Evolutionary conservation across 257 asterid species (phyloP), one percentile per base, ranked within the genome.

Genomic region (Capsicum baccatum): DNA sequence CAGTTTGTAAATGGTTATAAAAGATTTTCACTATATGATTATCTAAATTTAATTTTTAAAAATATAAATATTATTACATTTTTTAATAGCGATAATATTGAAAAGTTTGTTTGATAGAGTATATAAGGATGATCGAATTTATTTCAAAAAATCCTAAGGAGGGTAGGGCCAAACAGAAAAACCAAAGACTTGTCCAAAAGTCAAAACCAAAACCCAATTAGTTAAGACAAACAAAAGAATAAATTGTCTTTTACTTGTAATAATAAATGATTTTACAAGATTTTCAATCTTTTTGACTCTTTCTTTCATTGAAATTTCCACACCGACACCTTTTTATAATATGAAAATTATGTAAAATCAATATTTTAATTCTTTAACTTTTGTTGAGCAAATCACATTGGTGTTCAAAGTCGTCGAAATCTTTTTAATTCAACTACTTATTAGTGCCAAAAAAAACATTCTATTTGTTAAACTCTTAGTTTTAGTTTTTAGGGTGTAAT

Each of bases 211-310:
- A 52, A 52, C 81, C 64, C 64, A 76, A 76, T 54, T 54, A 26
- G 81, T 76, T 76, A 76, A 76, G 81, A 76, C 81, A 54, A 69
- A 33, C 63, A 21, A 52, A 76, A 76, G 19, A 76, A 54, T 21
- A 76, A 76, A 15, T 9, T 26, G 21, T 76, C 48, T 26, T 76
- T 76, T 50, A 69, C 78, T 39, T 16, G 33, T 26, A 26, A 26
- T 26, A 26, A 52, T 2, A 76, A 52, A 76, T 52, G 62, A 76
- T 52, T 52, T 76, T 21, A 26, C 5, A n/a, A 7, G 4, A 76
- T 76, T 21, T 76, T 54, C 81, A 50, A 26, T 21, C 37, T 21
- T 76, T 68, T 76, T 52, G 63, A 76, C 81, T 52, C 47, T 21
- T 50, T 74, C 44, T 50, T 3, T 69, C 55, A 14, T 3, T 14